phyloP scores from a whole-genome alignment of 306 rosid species.

The Quercus engelmannii region DNA sequence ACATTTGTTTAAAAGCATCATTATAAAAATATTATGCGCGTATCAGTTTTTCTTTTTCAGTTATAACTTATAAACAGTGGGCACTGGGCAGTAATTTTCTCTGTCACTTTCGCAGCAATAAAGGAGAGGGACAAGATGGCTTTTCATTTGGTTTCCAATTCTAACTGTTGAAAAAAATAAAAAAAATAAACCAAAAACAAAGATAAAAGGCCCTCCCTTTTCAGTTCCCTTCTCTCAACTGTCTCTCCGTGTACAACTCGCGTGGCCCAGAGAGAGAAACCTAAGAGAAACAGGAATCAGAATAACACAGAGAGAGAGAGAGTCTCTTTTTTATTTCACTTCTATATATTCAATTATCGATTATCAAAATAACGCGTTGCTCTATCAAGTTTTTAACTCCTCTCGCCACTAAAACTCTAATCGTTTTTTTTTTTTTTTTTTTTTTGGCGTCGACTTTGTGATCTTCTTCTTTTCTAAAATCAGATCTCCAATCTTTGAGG shows the following conservation, averaged over 20 bases:
- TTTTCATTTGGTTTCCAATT: not conserved
- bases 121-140: constrained; percentile 11
- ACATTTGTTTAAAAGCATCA: too few species aligned
- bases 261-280: constrained; percentile 46
- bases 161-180: too few species aligned
- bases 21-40: too few species aligned
- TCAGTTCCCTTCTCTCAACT: constrained; percentile 49
- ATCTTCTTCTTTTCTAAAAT: constrained; percentile 28
- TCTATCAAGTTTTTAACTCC: not conserved
- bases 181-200: too few species aligned
- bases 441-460: not conserved
- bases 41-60: too few species aligned
- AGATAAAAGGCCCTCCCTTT: constrained; percentile 17
- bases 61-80: too few species aligned
- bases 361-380: not conserved
- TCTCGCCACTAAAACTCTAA: not conserved
- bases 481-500: not conserved
- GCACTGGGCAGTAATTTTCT: not conserved
- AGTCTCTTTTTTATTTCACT: not conserved
- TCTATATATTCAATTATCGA: too few species aligned
- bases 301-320: not conserved
- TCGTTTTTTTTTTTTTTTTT: not conserved
- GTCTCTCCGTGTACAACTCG: constrained; percentile 82
- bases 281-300: constrained; percentile 5
- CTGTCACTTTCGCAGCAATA: constrained; percentile 23